Evolutionary conservation across 257 asterid genomes (phyloP), one percentile per base, ranked within the genome.

Genomic region (Jaltomata sinuosa): DNA sequence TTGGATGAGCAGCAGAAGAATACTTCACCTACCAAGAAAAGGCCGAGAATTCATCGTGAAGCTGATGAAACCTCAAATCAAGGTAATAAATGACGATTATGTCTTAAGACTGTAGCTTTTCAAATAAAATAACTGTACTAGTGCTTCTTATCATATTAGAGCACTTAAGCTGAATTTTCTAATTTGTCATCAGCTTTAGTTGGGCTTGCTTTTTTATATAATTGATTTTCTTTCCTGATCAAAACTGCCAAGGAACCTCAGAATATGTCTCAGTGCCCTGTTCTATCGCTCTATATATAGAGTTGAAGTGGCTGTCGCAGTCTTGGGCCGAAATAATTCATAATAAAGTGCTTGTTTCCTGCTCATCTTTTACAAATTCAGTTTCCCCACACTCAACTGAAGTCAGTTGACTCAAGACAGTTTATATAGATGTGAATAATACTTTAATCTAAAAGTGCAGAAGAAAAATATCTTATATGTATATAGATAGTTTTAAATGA

Each of bases 11-110:
- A 55, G 71, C 91, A 84, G 76, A 79, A 69, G 59, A 88, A 85
- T 82, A 85, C 83, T 84, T 89, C 96, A 55, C 95, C 94, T 36
- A 84, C 65, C 84, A 90, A 86, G 89, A 96, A 90, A 91, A 91
- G 92, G 87, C 57, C 89, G 19, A 89, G 93, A 84, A 87, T 61
- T 74, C 62, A 83, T 85, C 64, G 54, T 36, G 95, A 86, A 86
- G 87, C 85, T 72, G 89, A 81, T 82, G 94, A 89, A 61, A 52
- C 89, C 62, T 85, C 90, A 82, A 87, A 81, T 86, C 91, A 89
- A 91, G 97, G 98, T 96, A 89, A 59, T 80, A 22, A 10, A 62
- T 57, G 67, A 11, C 59, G 47, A 81, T 31, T 50, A 47, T 61
- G 65, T 82, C 5, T 18, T 72, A 21, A 31, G 67, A 59, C 50